phyloP scores from a whole-genome alignment of 2,329 filamentous ascomycete genomes.

The Stagonosporopsis tanaceti region DNA sequence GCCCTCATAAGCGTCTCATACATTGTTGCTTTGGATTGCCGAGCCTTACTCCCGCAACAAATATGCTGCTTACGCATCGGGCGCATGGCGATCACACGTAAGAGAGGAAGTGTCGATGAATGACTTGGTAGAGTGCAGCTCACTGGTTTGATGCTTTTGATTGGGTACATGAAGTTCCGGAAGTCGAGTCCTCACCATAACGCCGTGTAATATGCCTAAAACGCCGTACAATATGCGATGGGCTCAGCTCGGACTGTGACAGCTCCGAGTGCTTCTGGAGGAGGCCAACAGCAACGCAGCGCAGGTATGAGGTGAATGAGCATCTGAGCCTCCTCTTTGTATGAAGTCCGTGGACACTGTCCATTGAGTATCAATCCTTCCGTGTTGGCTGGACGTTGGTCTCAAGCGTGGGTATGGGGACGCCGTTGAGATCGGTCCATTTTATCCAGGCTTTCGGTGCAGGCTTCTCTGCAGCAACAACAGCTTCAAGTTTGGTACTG shows the following conservation, averaged over 20 bases:
- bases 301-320: neutral
- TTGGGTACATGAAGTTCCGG: neutral
- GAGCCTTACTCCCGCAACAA: neutral
- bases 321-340: neutral
- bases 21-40: neutral
- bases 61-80: neutral
- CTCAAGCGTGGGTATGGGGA: conserved; percentile 40
- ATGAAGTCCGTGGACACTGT: neutral
- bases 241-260: neutral
- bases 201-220: neutral
- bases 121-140: neutral
- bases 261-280: neutral
- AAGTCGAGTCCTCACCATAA: neutral
- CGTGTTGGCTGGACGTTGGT: conserved; percentile 24
- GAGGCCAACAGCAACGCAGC: neutral
- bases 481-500: conserved; percentile 5
- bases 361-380: conserved; percentile 16
- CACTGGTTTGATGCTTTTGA: neutral
- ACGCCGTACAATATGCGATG: conserved; percentile 1
- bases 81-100: neutral
- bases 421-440: conserved; percentile 39
- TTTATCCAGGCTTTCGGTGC: conserved; percentile 25
- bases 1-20: neutral
- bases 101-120: neutral
- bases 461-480: conserved; percentile 5